Conservation (phyloP, 352 stramenopile genomes). For the Phytophthora lateralis region DNA sequence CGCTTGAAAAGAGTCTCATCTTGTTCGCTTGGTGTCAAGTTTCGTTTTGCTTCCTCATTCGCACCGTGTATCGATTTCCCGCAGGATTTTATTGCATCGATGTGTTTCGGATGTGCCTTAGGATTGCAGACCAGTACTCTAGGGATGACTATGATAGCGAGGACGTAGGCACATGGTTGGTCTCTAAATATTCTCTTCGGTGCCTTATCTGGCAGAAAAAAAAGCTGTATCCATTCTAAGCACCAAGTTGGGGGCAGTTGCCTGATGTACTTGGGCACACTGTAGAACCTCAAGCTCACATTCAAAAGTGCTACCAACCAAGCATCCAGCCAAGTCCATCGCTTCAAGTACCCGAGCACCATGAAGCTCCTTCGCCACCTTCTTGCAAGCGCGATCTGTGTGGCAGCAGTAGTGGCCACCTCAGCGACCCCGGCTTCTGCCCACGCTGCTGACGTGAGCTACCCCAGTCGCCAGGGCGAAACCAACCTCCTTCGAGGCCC, state of each 20-base stretch:
- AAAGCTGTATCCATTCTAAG: too few relatives aligned
- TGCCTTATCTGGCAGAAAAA: too few relatives aligned
- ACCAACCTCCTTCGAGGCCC: slow-evolving; percentile 8
- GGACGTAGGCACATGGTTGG: too few relatives aligned
- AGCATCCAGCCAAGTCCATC: too few relatives aligned
- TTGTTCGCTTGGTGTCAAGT: neutral
- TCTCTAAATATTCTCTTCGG: too few relatives aligned
- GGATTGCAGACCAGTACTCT: neutral
- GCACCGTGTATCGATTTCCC: neutral
- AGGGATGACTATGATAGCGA: neutral
- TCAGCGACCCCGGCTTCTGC: neutral
- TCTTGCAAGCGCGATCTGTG: slow-evolving; percentile 1
- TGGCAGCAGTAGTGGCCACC: neutral
- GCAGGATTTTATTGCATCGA: too few relatives aligned
- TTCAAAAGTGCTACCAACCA: slow-evolving; percentile 4
- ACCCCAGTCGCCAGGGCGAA: neutral
- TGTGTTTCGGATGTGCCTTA: neutral
- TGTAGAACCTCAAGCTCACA: neutral
- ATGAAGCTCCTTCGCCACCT: slow-evolving; percentile 21
- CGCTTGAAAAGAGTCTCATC: neutral
- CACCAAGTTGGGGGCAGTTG: too few relatives aligned
- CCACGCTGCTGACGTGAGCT: neutral
- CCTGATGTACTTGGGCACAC: neutral
- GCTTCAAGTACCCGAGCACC: neutral
- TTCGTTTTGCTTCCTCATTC: neutral